Conservation (phyloP, 2,329 filamentous ascomycete genomes). For the Epichloe gansuensis region DNA sequence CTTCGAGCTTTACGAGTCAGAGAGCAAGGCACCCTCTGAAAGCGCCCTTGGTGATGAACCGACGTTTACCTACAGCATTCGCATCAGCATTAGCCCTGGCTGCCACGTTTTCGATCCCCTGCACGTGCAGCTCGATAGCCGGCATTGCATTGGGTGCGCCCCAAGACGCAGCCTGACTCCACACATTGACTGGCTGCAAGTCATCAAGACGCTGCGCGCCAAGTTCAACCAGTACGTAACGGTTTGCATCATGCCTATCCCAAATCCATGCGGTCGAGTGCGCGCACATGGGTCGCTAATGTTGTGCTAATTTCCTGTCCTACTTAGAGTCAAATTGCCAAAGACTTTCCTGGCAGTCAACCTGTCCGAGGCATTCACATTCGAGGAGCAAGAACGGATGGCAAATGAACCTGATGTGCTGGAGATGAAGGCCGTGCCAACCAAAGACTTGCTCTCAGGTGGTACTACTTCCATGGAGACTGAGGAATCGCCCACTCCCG, state of each 20-base stretch:
- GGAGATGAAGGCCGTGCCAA: slow-evolving; percentile 32
- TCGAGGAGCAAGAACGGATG: slow-evolving; percentile 43
- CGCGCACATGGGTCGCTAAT: not conserved
- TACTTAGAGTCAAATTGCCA: slow-evolving; percentile 48
- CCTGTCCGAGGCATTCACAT: slow-evolving; percentile 49
- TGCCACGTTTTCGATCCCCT: slow-evolving; percentile 95
- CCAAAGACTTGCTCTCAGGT: slow-evolving; percentile 17
- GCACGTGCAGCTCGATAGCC: slow-evolving; percentile 90
- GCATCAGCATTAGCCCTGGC: slow-evolving; percentile 88
- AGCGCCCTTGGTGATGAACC: slow-evolving; percentile 39
- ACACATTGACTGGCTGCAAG: slow-evolving; percentile 89
- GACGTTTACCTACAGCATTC: slow-evolving; percentile 86
- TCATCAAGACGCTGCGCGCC: slow-evolving; percentile 87
- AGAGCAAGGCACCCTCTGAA: slow-evolving; percentile 48
- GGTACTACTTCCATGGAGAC: not conserved
- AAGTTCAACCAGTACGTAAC: slow-evolving; percentile 76
- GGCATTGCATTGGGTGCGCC: slow-evolving; percentile 90
- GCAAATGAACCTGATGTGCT: slow-evolving; percentile 33
- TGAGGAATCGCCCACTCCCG: not conserved
- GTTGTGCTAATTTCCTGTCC: not conserved
- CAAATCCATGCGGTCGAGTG: slow-evolving; percentile 7
- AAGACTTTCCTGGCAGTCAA: slow-evolving; percentile 56
- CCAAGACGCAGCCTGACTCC: slow-evolving; percentile 81
- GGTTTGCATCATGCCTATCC: slow-evolving; percentile 19
- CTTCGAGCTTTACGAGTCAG: slow-evolving; percentile 94